Conservation (phyloP, 768 basidiomycete genomes). For the Boletus pseudopeckii region DNA sequence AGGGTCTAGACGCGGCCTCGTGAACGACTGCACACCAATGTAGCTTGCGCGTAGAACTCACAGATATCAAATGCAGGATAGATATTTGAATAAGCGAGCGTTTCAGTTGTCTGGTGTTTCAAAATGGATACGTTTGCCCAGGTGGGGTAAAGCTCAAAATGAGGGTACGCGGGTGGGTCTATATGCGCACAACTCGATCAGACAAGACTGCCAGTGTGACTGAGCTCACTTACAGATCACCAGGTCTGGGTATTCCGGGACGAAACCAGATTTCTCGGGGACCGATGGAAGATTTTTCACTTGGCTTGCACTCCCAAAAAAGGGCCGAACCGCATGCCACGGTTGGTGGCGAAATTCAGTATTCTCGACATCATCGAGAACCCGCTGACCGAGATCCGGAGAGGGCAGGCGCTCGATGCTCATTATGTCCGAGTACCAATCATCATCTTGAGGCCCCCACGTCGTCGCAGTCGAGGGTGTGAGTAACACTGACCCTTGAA, state of each 20-base stretch:
- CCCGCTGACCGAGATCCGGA: conserved; percentile 57
- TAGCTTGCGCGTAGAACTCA: conserved; percentile 1
- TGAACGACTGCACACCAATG: neutral
- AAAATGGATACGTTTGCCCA: neutral
- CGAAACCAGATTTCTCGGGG: conserved; percentile 1
- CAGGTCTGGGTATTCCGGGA: conserved; percentile 23
- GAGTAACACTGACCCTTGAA: conserved; percentile 53
- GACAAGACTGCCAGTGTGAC: neutral
- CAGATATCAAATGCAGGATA: conserved; percentile 29
- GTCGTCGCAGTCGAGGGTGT: conserved; percentile 47
- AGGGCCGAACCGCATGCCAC: conserved; percentile 14
- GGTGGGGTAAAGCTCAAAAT: conserved; percentile 34
- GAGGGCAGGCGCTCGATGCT: conserved; percentile 44
- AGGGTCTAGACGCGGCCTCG: conserved; percentile 34
- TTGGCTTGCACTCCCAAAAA: neutral
- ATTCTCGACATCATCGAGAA: conserved; percentile 52
- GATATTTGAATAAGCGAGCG: neutral
- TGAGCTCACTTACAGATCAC: conserved; percentile 27
- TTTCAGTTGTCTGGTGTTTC: neutral
- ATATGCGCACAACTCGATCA: neutral
- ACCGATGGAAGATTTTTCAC: neutral
- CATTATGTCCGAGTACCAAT: conserved; percentile 33
- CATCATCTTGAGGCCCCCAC: conserved; percentile 50
- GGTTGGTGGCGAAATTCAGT: conserved; percentile 15
- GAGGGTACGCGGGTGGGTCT: conserved; percentile 28